These are phyloP conservation scores for Citrus sp. DNA, from an alignment of 345 rosid genomes.

Conservation along the genomic window DNA sequence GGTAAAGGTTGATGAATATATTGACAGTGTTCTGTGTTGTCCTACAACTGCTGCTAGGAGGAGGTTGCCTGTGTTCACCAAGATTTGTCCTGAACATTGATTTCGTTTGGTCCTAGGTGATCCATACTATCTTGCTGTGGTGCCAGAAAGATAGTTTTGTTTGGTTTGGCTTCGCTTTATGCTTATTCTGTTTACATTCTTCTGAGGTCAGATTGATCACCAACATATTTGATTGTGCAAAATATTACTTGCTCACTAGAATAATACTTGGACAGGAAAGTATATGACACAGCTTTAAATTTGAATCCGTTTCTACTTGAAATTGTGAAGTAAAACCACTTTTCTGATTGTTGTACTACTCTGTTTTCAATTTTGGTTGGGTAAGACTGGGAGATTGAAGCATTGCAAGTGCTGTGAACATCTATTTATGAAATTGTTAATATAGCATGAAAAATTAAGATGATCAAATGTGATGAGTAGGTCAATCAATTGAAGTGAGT, in stretches of 20 bases:
- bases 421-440: no score
- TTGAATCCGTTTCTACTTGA: no score
- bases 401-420: no score
- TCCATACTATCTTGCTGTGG: background rate
- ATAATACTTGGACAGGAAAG: no score
- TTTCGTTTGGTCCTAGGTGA: background rate
- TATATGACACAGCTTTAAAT: no score
- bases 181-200: background rate
- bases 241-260: background rate
- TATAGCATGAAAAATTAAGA: no score
- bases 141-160: background rate
- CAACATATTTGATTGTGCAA: background rate
- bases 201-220: background rate
- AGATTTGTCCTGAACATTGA: conserved; percentile 26
- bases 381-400: no score
- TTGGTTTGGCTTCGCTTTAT: background rate
- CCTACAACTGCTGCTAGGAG: conserved; percentile 22
- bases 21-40: conserved; percentile 26
- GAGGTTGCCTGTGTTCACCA: conserved; percentile 39
- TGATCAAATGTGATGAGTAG: no score
- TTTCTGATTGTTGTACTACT: no score
- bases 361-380: no score
- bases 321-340: no score
- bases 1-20: conserved; percentile 29
- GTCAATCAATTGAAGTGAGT: no score